Evolutionary conservation across 1,139 yeast genomes (phyloP).

Genomic region (Candida glucosophila): DNA sequence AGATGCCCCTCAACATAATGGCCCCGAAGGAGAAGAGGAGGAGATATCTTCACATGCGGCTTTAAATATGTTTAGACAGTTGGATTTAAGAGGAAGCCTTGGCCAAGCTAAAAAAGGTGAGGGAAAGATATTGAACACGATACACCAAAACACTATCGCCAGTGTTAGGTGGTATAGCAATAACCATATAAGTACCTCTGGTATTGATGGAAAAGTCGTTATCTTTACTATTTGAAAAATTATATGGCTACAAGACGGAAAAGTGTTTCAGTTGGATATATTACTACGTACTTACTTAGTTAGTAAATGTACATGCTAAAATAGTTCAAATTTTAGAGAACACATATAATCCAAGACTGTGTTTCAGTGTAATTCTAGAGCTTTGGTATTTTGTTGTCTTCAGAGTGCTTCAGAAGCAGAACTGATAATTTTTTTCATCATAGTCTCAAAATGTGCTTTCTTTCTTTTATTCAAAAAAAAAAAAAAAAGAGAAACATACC

Average conservation of each 20-base stretch:
- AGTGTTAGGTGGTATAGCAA: conserved; percentile 58
- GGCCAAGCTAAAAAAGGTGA: conserved; percentile 53
- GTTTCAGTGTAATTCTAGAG: conserved; percentile 12
- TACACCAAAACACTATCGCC: conserved; percentile 88
- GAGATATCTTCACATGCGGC: conserved; percentile 75
- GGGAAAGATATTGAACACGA: conserved; percentile 52
- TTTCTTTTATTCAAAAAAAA: neutral
- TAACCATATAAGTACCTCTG: conserved; percentile 33
- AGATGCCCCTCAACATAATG: conserved; percentile 22
- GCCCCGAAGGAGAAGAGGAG: conserved; percentile 46
- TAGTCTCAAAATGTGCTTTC: conserved; percentile 18
- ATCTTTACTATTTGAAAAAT: conserved; percentile 56
- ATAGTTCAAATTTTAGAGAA: too few species aligned
- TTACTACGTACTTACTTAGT: too few species aligned
- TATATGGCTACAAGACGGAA: conserved; percentile 44
- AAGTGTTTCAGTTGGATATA: too few species aligned
- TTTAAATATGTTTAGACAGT: conserved; percentile 87
- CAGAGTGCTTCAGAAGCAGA: conserved; percentile 85
- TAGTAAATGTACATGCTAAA: too few species aligned
- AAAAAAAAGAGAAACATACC: conserved; percentile 26
- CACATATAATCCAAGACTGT: too few species aligned
- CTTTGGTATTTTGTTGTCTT: conserved; percentile 52
- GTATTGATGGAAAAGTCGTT: conserved; percentile 88
- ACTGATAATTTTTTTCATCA: conserved; percentile 63
- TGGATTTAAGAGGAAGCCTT: conserved; percentile 66